Evolutionary conservation across 768 basidiomycete species (phyloP).

Genomic region (Boletus reticuloceps): DNA sequence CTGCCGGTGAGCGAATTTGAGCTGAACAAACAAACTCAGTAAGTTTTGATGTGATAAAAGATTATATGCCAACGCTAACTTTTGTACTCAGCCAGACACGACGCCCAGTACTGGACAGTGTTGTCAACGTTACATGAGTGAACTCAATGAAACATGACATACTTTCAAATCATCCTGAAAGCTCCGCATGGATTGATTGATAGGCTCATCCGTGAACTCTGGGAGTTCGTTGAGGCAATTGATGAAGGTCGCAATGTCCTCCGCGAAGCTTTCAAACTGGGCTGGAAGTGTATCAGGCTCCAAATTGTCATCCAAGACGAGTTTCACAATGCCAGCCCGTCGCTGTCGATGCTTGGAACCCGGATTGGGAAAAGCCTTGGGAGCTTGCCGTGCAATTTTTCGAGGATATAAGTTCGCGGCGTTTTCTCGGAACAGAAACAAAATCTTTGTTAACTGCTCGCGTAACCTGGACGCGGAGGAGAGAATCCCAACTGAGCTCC

Average conservation of each 20-base stretch:
- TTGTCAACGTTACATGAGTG: conserved; percentile 2
- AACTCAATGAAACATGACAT: conserved; percentile 4
- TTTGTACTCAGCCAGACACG: conserved; percentile 45
- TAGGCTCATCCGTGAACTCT: conserved; percentile 49
- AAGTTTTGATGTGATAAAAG: neutral
- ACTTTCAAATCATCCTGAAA: conserved; percentile 51
- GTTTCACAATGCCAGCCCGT: conserved; percentile 36
- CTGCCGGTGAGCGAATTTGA: conserved; percentile 50
- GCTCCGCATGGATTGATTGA: conserved; percentile 46
- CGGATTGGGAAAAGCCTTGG: conserved; percentile 36
- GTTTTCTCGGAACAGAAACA: conserved; percentile 51
- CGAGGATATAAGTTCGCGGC: conserved; percentile 53
- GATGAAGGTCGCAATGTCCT: conserved; percentile 48
- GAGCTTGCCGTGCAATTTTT: conserved; percentile 38
- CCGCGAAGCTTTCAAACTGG: conserved; percentile 44
- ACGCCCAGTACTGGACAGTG: conserved; percentile 47
- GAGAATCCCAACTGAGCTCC: conserved; percentile 52
- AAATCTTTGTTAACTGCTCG: conserved; percentile 46
- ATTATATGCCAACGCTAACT: conserved; percentile 24
- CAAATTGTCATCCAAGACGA: conserved; percentile 37
- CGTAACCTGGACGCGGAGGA: conserved; percentile 51
- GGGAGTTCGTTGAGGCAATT: conserved; percentile 54
- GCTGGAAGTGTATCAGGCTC: conserved; percentile 47
- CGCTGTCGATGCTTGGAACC: conserved; percentile 31
- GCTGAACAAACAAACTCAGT: conserved; percentile 25